Percentiles rank a stretch among this genome's conserved stretches.
phyloP scores from a whole-genome alignment of 140 eudicot genomes.

The Bidens hawaiensis region DNA sequence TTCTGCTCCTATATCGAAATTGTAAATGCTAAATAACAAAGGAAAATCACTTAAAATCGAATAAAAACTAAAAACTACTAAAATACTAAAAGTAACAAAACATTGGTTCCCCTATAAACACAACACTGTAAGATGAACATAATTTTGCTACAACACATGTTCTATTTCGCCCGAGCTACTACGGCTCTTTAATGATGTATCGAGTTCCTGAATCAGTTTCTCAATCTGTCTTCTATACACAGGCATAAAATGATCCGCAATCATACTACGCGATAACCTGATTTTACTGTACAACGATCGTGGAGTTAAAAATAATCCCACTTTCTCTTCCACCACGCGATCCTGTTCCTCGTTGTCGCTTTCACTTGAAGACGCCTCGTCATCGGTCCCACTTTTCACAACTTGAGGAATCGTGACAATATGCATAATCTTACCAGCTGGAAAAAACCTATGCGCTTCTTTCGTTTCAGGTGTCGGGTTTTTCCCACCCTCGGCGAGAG shows the following conservation, averaged over 20 bases:
- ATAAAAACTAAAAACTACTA: not conserved
- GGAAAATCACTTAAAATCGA: not conserved
- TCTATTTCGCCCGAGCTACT: constrained; percentile 10
- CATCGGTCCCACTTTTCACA: constrained; percentile 30
- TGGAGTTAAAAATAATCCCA: constrained; percentile 69
- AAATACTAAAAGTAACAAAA: constrained; percentile 6
- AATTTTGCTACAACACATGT: constrained; percentile 18
- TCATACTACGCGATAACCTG: constrained; percentile 82
- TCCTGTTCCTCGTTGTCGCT: constrained; percentile 12
- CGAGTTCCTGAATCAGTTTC: constrained; percentile 34
- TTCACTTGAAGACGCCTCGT: constrained; percentile 29
- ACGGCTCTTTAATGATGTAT: constrained; percentile 6
- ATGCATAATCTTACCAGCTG: constrained; percentile 93
- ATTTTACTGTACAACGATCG: constrained; percentile 71
- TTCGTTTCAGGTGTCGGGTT: constrained; percentile 43
- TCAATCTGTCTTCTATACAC: constrained; percentile 88
- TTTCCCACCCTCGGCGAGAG: constrained; percentile 50
- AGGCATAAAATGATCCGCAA: constrained; percentile 90
- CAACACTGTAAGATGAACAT: not conserved
- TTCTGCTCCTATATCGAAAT: not conserved
- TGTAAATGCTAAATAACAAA: not conserved
- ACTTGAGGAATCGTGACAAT: constrained; percentile 48
- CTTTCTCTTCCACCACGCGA: constrained; percentile 36
- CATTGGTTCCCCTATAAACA: constrained; percentile 12
- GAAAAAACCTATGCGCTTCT: constrained; percentile 88